Conservation (phyloP, 176 grass and related monocot species). For the Raddia distichophylla region DNA sequence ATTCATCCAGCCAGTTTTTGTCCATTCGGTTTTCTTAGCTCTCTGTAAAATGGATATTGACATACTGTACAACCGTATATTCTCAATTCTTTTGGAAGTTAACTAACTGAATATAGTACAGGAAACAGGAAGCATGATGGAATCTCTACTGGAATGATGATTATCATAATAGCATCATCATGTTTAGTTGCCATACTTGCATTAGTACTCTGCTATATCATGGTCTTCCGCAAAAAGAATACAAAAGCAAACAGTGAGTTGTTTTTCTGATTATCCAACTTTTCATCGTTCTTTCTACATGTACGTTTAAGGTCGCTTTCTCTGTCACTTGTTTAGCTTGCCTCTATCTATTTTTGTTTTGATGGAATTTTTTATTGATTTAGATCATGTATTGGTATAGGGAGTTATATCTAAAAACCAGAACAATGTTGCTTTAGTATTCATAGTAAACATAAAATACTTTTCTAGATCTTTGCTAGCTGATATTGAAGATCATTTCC, state of each 20-base stretch:
- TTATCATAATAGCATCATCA: conserved; percentile 39
- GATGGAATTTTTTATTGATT: no score
- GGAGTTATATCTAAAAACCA: not conserved
- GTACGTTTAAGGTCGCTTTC: not conserved
- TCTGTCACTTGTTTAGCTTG: conserved; percentile 6
- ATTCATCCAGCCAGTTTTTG: conserved; percentile 13
- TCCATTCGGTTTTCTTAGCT: not conserved
- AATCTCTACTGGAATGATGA: conserved; percentile 44
- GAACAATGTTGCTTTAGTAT: not conserved
- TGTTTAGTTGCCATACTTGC: conserved; percentile 47
- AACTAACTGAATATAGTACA: conserved; percentile 36
- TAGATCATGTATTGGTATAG: not conserved
- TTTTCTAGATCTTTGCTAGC: not conserved
- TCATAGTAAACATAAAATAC: not conserved
- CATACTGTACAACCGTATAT: not conserved
- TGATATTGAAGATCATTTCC: conserved; percentile 11
- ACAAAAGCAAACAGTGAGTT: conserved; percentile 55
- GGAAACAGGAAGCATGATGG: conserved; percentile 14
- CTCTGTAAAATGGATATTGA: not conserved
- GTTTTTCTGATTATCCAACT: conserved; percentile 13
- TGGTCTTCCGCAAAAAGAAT: conserved; percentile 44
- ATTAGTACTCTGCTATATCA: conserved; percentile 48
- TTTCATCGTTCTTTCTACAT: not conserved
- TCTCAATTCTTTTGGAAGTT: conserved; percentile 15
- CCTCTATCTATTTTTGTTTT: not conserved